Conservation (phyloP, 305 asterid species). For the Rubia balearica region DNA sequence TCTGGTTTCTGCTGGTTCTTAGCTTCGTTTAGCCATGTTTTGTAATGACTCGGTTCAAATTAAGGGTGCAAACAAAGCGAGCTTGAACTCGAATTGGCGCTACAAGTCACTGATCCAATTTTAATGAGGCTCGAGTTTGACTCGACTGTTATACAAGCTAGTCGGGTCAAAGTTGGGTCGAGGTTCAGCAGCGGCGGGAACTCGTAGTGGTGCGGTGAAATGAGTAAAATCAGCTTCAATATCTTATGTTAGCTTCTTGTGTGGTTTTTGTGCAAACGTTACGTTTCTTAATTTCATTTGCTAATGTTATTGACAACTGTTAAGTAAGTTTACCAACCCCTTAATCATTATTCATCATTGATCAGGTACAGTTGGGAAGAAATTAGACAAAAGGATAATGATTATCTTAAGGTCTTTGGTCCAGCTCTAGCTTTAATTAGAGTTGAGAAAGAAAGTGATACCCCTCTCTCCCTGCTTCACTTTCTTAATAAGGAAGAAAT, state of each 20-base stretch:
- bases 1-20: background rate
- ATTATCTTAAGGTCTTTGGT: background rate
- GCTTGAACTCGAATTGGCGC: background rate
- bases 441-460: background rate
- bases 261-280: no score
- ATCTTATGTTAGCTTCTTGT: no score
- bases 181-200: no score
- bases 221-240: no score
- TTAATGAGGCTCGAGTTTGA: no score
- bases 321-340: background rate
- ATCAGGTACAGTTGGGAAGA: background rate
- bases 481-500: no score
- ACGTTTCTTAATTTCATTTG: background rate
- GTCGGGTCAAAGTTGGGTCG: no score
- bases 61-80: background rate
- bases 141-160: no score
- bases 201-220: no score
- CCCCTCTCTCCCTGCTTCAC: no score
- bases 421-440: background rate
- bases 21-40: slow-evolving; percentile 1
- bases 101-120: no score
- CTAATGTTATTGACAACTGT: background rate
- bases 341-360: background rate
- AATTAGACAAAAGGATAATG: background rate
- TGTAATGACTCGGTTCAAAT: background rate